Evolutionary conservation across 2,329 filamentous ascomycete genomes (phyloP).

Genomic region (Domatiomyces catenatus): DNA sequence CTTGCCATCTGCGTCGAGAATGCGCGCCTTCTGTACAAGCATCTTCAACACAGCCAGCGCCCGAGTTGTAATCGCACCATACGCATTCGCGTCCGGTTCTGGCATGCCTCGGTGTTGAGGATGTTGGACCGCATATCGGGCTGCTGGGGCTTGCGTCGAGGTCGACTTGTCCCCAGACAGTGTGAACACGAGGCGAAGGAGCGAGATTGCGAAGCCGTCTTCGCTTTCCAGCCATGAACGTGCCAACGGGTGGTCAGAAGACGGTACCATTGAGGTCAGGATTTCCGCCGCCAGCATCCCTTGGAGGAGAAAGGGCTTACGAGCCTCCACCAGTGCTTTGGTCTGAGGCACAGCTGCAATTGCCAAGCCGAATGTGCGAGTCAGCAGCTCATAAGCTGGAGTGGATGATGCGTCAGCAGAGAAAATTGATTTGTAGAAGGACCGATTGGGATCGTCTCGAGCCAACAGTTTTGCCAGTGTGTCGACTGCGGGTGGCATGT

Average conservation of each 20-base stretch:
- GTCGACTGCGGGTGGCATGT: slow-evolving; percentile 79
- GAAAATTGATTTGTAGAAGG: slow-evolving; percentile 71
- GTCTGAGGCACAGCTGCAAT: slow-evolving; percentile 66
- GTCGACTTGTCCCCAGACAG: slow-evolving; percentile 41
- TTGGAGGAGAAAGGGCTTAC: slow-evolving; percentile 84
- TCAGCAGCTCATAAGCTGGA: slow-evolving; percentile 64
- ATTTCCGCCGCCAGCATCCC: slow-evolving; percentile 84
- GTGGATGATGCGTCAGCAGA: slow-evolving; percentile 49
- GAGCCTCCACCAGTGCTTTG: slow-evolving; percentile 56
- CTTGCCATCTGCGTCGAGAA: slow-evolving; percentile 39
- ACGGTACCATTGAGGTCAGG: slow-evolving; percentile 56
- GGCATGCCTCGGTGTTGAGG: slow-evolving; percentile 22
- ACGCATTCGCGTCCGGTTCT: slow-evolving; percentile 29
- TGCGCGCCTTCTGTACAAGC: slow-evolving; percentile 48
- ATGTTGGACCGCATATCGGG: slow-evolving; percentile 23
- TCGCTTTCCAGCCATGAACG: slow-evolving; percentile 67
- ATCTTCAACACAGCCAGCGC: slow-evolving; percentile 53
- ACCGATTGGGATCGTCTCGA: slow-evolving; percentile 81
- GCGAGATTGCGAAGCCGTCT: slow-evolving; percentile 67
- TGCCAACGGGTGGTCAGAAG: slow-evolving; percentile 56
- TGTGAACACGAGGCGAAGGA: slow-evolving; percentile 60
- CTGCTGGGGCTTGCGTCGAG: slow-evolving; percentile 27
- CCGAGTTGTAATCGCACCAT: slow-evolving; percentile 45
- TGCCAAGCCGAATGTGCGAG: slow-evolving; percentile 70
- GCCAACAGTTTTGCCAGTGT: slow-evolving; percentile 81